A percentile compares a stretch with the other conserved stretches of the same genome.
These are phyloP conservation scores for Harrya chromipes DNA, from an alignment of 768 basidiomycete species.

Conservation along the genomic window DNA sequence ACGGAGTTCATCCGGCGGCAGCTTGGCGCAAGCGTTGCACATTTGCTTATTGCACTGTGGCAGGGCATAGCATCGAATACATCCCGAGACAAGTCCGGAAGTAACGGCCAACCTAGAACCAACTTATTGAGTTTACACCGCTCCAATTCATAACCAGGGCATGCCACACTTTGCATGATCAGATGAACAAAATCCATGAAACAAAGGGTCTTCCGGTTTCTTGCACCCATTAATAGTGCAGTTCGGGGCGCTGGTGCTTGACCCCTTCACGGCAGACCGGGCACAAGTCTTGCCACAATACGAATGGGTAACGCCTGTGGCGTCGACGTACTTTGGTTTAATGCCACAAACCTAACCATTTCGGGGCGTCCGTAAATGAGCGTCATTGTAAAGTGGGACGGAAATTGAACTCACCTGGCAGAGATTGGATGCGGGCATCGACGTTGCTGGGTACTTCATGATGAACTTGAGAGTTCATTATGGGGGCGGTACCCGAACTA, in stretches of 20 bases:
- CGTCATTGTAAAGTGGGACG: background rate
- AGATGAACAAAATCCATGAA: constrained; percentile 56
- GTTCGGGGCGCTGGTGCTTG: constrained; percentile 33
- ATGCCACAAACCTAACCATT: constrained; percentile 49
- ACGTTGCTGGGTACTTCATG: constrained; percentile 3
- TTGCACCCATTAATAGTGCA: constrained; percentile 54
- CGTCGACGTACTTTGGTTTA: constrained; percentile 60
- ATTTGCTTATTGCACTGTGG: constrained; percentile 45
- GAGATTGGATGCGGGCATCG: constrained; percentile 21
- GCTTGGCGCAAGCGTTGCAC: constrained; percentile 51
- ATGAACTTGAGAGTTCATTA: background rate
- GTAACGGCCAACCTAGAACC: constrained; percentile 49
- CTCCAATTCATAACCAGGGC: constrained; percentile 1
- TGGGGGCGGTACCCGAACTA: constrained; percentile 10
- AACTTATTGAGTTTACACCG: constrained; percentile 5
- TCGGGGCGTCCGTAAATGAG: constrained; percentile 10
- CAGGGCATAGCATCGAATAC: constrained; percentile 45
- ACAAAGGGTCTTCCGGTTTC: constrained; percentile 46
- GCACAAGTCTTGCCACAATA: constrained; percentile 65
- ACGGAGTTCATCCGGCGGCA: constrained; percentile 39
- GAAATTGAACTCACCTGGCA: constrained; percentile 27
- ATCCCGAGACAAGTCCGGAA: constrained; percentile 46
- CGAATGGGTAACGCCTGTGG: constrained; percentile 52
- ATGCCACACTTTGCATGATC: constrained; percentile 54
- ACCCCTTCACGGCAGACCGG: constrained; percentile 33